Evolutionary conservation across 257 asterid genomes (phyloP), one percentile per base, ranked within the genome.

Genomic region (Nyctanthes arbortristis): DNA sequence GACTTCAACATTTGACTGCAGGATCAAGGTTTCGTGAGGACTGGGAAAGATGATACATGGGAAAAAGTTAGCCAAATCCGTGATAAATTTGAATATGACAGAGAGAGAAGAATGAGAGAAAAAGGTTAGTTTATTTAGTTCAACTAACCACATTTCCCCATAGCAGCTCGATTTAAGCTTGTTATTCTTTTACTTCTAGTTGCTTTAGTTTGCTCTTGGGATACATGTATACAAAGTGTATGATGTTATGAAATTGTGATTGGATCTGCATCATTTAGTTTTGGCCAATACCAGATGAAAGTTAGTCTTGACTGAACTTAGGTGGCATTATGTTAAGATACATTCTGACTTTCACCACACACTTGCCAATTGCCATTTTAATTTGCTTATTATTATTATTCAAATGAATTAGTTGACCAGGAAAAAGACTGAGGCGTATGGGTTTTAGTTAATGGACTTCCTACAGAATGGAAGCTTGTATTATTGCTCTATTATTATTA

Each of bases 71-170:
- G 76, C 80, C 92, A 84, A 82, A 68, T 93, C 74, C 93, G 96
- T 12, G 99, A 91, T 81, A 93, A 87, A 78, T 93, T 89, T 84
- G 97, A 93, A 81, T 89, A 84, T 62, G 95, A 93, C 76, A 81
- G 96, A 63, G 99, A 87, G 73, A 86, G 87, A 87, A 89, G 97
- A 83, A 86, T 89, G 96, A 77, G 91, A 76, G 90, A 84, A 60
- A 93, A 78, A 85, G 96, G 99, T 91, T 24, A 74, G 88, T 69
- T 69, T 33, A 60, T 31, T 59, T 63, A 59, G 60, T 71, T 62
- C 22, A 58, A 27, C 7, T 24, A 59, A 36, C 52, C 5, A 52
- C 35, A 62, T 69, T 56, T 68, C 58, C 52, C 3, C 61, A 5
- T 49, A 64, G 36, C 31, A 14, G 47, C 10, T 54, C 36, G 55